These are phyloP conservation scores for Fusarium proliferatum DNA, from an alignment of 2,329 filamentous ascomycete genomes.

Conservation along the genomic window DNA sequence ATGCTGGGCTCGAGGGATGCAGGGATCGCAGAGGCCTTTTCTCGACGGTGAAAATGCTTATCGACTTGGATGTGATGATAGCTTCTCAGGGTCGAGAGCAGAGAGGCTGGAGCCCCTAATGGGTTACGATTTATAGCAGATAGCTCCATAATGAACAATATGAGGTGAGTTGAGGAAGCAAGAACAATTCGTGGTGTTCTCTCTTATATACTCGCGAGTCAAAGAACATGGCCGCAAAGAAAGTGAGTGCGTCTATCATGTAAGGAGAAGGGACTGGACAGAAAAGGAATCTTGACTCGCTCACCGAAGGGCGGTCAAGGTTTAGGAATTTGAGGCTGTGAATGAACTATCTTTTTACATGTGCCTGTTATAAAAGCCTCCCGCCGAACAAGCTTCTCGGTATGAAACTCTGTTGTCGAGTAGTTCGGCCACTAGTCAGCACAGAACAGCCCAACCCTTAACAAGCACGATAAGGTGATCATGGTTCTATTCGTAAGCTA, in stretches of 20 bases:
- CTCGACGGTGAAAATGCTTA: background rate
- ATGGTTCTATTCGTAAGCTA: background rate
- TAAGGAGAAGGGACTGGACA: background rate
- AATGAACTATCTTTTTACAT: constrained; percentile 7
- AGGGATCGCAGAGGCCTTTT: background rate
- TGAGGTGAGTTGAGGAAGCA: background rate
- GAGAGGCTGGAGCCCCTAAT: constrained; percentile 6
- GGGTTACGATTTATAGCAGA: constrained; percentile 28
- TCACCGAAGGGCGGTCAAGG: constrained; percentile 29
- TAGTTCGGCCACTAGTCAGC: background rate
- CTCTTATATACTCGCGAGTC: constrained; percentile 1
- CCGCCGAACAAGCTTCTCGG: background rate
- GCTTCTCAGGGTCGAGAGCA: constrained; percentile 6
- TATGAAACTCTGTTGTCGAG: constrained; percentile 1
- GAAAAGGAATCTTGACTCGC: constrained; percentile 4
- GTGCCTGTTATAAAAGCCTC: constrained; percentile 7
- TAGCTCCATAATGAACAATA: constrained; percentile 28
- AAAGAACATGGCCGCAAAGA: background rate
- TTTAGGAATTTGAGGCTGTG: constrained; percentile 4
- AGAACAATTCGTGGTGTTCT: constrained; percentile 17
- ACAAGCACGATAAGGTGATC: constrained; percentile 16
- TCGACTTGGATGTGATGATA: constrained; percentile 8
- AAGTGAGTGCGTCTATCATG: constrained; percentile 3
- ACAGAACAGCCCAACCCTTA: background rate
- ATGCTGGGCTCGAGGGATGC: background rate